Evolutionary conservation across 75 land plant genomes (phyloP).

Genomic region (Pinus taeda): DNA sequence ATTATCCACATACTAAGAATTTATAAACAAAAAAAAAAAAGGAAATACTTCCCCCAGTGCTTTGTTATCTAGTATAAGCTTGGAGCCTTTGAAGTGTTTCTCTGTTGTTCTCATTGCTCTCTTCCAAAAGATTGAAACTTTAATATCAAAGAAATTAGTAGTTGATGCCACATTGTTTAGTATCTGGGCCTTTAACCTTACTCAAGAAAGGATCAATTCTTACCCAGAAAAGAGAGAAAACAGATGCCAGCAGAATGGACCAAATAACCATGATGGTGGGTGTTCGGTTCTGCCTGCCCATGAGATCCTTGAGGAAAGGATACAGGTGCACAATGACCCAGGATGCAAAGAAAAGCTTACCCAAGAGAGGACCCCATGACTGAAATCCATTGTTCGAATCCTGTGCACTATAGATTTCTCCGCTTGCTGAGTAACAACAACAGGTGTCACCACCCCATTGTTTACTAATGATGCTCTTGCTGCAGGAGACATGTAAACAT

Average conservation of each 20-base stretch:
- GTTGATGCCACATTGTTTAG: constrained; percentile 70
- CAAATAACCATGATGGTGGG: constrained; percentile 87
- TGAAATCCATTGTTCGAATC: constrained; percentile 79
- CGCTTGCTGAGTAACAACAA: no score
- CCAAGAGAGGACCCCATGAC: constrained; percentile 88
- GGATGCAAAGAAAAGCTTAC: constrained; percentile 77
- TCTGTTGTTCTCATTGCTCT: no score
- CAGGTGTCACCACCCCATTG: no score
- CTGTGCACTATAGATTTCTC: no score
- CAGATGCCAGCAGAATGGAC: constrained; percentile 79
- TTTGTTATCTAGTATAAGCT: no score
- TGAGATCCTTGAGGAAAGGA: constrained; percentile 87
- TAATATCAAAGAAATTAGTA: constrained; percentile 33
- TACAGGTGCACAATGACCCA: constrained; percentile 92
- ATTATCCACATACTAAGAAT: no score
- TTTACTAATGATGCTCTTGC: no score
- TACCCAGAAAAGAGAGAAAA: constrained; percentile 87
- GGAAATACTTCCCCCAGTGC: no score
- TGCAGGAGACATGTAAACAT: no score
- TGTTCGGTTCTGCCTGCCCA: constrained; percentile 85
- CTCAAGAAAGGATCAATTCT: constrained; percentile 72
- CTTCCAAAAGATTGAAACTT: no score
- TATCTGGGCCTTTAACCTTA: constrained; percentile 71
- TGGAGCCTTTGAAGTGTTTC: no score
- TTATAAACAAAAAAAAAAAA: no score